phyloP scores from a whole-genome alignment of 768 basidiomycete species.

The Punctularia strigosozonata region DNA sequence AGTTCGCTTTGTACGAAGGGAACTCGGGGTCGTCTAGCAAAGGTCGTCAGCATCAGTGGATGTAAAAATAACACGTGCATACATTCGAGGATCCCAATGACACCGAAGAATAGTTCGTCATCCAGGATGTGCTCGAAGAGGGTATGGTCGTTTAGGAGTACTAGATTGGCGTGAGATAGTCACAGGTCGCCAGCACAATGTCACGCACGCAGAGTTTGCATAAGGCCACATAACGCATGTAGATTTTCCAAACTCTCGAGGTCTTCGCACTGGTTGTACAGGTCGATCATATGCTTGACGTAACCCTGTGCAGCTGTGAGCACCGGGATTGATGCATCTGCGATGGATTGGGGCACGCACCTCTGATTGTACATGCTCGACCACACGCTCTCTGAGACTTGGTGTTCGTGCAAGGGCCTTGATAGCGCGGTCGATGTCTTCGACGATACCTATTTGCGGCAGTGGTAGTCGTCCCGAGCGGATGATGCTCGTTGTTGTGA shows the following conservation, averaged over 20 bases:
- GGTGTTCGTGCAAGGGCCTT: conserved; percentile 65
- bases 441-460: conserved; percentile 67
- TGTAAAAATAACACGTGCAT: conserved; percentile 18
- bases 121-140: conserved; percentile 93
- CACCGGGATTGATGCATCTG: background rate
- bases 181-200: background rate
- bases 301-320: conserved; percentile 49
- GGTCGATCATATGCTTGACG: conserved; percentile 74
- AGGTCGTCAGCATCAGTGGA: conserved; percentile 7
- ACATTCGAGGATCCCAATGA: conserved; percentile 98
- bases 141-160: conserved; percentile 88
- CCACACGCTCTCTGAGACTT: conserved; percentile 69
- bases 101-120: conserved; percentile 85
- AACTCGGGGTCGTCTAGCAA: conserved; percentile 89
- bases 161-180: conserved; percentile 26
- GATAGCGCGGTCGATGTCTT: conserved; percentile 70
- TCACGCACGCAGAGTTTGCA: conserved; percentile 85
- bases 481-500: conserved; percentile 53
- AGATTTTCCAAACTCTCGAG: conserved; percentile 83
- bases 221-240: conserved; percentile 82
- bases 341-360: conserved; percentile 32
- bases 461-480: conserved; percentile 64
- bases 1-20: conserved; percentile 92
- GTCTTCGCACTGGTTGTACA: conserved; percentile 85
- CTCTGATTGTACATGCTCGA: conserved; percentile 79